These are phyloP conservation scores for Dinochytrium kinnereticum DNA, from an alignment of 371 early-diverging fungal genomes.

Conservation along the genomic window DNA sequence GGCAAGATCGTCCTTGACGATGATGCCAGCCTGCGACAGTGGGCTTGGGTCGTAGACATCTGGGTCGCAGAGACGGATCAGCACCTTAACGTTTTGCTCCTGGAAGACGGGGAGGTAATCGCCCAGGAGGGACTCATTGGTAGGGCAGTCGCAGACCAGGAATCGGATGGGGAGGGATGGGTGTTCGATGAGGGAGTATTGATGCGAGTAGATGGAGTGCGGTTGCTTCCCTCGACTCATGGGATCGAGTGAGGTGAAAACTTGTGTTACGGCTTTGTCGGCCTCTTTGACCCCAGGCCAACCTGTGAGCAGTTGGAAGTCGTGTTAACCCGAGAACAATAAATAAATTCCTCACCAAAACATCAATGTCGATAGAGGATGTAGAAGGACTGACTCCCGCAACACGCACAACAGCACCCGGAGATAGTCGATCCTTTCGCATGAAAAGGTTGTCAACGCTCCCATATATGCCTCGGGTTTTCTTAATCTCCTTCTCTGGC, in stretches of 20 bases:
- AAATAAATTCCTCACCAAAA: neutral
- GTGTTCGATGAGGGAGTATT: constrained; percentile 34
- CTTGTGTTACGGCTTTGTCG: too few species aligned
- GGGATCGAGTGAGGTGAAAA: neutral
- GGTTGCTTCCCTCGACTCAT: neutral
- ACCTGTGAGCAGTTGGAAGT: too few species aligned
- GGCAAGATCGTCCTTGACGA: constrained; percentile 61
- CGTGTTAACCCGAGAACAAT: too few species aligned
- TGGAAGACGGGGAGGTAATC: constrained; percentile 52
- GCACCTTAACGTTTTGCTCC: constrained; percentile 55
- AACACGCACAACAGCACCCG: neutral
- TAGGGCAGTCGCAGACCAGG: constrained; percentile 71
- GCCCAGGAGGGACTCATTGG: constrained; percentile 46
- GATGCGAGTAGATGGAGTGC: neutral
- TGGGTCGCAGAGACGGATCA: constrained; percentile 68
- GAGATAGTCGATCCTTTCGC: neutral
- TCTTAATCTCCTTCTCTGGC: neutral
- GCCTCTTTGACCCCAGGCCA: too few species aligned
- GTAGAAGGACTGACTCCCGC: neutral
- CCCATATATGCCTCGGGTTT: neutral
- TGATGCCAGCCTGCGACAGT: constrained; percentile 56
- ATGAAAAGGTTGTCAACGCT: neutral
- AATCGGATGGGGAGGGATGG: constrained; percentile 42
- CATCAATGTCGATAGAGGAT: neutral
- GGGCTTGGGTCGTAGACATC: constrained; percentile 56